These are phyloP conservation scores for Fusarium bulbicola DNA, from an alignment of 2,329 filamentous ascomycete genomes.

Conservation along the genomic window DNA sequence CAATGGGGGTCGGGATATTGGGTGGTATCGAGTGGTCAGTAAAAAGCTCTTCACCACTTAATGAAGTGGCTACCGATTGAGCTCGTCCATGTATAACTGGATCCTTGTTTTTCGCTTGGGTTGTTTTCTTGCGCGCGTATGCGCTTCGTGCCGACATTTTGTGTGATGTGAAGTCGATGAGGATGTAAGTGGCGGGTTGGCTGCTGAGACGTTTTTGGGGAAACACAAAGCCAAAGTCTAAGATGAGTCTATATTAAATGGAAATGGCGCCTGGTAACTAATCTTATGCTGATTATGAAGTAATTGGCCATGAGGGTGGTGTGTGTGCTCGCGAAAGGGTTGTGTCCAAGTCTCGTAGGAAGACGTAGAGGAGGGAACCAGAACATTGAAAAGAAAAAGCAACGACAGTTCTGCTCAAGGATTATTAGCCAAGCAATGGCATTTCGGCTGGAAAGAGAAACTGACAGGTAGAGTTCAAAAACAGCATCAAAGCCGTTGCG, in stretches of 20 bases:
- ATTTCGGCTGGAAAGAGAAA: neutral
- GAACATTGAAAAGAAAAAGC: neutral
- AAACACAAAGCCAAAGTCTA: neutral
- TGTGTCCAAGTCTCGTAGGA: neutral
- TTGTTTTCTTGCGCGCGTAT: conserved; percentile 67
- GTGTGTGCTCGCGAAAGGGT: neutral
- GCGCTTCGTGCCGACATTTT: conserved; percentile 67
- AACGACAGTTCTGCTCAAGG: neutral
- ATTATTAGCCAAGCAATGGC: neutral
- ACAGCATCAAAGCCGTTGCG: neutral
- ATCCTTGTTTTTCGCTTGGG: conserved; percentile 54
- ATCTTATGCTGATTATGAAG: neutral
- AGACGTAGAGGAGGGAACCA: neutral
- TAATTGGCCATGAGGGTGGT: neutral
- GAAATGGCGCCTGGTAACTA: neutral
- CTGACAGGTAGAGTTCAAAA: neutral
- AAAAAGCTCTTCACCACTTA: conserved; percentile 52
- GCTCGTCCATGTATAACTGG: conserved; percentile 38
- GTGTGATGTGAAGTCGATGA: neutral
- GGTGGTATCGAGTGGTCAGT: conserved; percentile 51
- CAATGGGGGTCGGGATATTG: conserved; percentile 50
- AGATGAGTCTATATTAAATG: neutral
- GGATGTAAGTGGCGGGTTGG: neutral
- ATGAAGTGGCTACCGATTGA: conserved; percentile 49
- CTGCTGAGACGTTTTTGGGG: neutral